Evolutionary conservation across 2,329 filamentous ascomycete species (phyloP).

Genomic region (Diaporthe citrichinensis): DNA sequence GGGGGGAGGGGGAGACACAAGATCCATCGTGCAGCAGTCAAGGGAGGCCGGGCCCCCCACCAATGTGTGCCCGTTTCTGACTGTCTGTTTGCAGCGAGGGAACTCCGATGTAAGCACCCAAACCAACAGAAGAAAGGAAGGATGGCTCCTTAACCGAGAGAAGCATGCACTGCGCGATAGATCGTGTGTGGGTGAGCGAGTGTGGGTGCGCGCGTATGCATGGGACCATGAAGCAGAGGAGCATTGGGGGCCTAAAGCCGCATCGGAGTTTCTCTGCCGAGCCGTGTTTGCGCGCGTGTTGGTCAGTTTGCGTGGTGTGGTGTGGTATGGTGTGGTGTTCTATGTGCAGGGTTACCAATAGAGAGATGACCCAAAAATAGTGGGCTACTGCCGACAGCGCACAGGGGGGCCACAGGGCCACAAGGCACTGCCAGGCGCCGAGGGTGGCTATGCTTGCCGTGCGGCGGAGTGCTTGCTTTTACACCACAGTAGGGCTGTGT

Average conservation of each 20-base stretch:
- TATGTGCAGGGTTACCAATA: neutral
- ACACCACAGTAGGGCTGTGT: slow-evolving; percentile 33
- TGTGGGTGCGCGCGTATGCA: neutral
- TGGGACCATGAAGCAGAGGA: slow-evolving; percentile 9
- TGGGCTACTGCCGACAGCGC: slow-evolving; percentile 15
- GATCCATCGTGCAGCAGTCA: slow-evolving; percentile 25
- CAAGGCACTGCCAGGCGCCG: slow-evolving; percentile 17
- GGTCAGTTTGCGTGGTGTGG: neutral
- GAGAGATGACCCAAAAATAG: slow-evolving; percentile 35
- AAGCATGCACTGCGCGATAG: slow-evolving; percentile 25
- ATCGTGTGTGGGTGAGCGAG: neutral
- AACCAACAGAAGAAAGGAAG: neutral
- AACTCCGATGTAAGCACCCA: neutral
- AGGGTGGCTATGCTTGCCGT: slow-evolving; percentile 36
- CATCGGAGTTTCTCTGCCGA: slow-evolving; percentile 33
- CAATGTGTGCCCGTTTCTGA: neutral
- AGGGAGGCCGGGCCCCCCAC: neutral
- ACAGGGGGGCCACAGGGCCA: neutral
- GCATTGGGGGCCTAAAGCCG: slow-evolving; percentile 25
- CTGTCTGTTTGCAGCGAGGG: slow-evolving; percentile 8
- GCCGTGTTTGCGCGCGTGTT: neutral
- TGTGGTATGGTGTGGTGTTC: neutral
- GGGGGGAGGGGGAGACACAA: neutral
- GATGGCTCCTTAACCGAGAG: neutral
- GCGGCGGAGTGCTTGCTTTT: slow-evolving; percentile 37